Evolutionary conservation across 371 early-diverging fungal genomes (phyloP).

Genomic region (Gilbertella persicaria): DNA sequence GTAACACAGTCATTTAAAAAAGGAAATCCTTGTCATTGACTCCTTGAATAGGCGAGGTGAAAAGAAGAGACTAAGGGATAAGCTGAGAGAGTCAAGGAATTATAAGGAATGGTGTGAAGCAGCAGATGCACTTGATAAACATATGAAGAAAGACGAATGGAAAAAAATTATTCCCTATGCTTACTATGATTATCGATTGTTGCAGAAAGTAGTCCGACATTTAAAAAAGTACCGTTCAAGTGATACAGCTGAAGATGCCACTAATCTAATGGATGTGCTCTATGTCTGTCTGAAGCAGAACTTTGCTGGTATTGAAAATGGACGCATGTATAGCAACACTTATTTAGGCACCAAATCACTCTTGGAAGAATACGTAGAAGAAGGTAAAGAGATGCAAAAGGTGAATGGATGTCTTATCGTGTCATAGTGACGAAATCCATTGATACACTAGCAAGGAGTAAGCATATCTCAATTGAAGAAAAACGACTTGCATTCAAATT

Average conservation of each 20-base stretch:
- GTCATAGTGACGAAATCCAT: constrained; percentile 63
- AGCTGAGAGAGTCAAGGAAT: constrained; percentile 49
- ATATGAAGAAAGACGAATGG: constrained; percentile 76
- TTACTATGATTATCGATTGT: constrained; percentile 70
- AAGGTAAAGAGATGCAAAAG: constrained; percentile 49
- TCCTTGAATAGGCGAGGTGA: constrained; percentile 54
- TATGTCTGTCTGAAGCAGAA: constrained; percentile 77
- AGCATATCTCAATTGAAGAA: constrained; percentile 50
- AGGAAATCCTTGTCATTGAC: background rate
- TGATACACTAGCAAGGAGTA: constrained; percentile 57
- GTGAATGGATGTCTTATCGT: background rate
- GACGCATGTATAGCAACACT: constrained; percentile 72
- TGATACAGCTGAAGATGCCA: constrained; percentile 31
- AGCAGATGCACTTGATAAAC: constrained; percentile 71
- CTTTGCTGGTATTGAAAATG: constrained; percentile 81
- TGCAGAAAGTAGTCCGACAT: constrained; percentile 65
- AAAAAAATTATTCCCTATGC: constrained; percentile 61
- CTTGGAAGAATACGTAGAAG: constrained; percentile 79
- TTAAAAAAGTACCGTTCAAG: constrained; percentile 37
- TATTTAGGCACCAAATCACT: constrained; percentile 79
- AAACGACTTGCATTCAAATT: constrained; percentile 76
- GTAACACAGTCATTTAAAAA: constrained; percentile 34
- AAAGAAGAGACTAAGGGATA: constrained; percentile 49
- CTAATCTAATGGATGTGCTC: constrained; percentile 49
- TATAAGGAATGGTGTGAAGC: constrained; percentile 75